Percentiles rank a stretch among this genome's conserved stretches.
phyloP scores from a whole-genome alignment of 2,329 filamentous ascomycete species.

The Colletotrichum agaves region DNA sequence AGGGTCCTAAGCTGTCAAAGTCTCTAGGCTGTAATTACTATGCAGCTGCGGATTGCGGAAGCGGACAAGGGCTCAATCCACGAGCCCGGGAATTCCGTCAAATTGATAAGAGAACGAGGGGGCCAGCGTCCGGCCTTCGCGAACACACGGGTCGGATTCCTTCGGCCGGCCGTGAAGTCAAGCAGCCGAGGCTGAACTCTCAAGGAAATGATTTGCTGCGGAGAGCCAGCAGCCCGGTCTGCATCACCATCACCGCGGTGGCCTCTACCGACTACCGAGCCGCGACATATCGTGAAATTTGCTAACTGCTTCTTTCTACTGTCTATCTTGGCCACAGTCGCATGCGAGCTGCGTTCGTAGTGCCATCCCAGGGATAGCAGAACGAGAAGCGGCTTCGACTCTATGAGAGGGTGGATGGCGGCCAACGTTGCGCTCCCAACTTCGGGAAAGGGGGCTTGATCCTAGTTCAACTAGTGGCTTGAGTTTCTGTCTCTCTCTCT shows the following conservation, averaged over 20 bases:
- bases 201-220: neutral
- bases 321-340: neutral
- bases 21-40: constrained; percentile 1
- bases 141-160: constrained; percentile 2
- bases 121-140: constrained; percentile 5
- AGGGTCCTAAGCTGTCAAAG: constrained; percentile 29
- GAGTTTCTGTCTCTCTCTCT: neutral
- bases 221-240: neutral
- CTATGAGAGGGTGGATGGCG: neutral
- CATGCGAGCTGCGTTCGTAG: constrained; percentile 4
- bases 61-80: neutral
- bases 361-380: neutral
- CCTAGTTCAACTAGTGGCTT: constrained; percentile 18
- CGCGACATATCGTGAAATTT: neutral
- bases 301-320: neutral
- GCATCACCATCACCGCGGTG: neutral
- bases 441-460: constrained; percentile 9
- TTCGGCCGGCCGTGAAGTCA: neutral
- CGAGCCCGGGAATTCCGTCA: constrained; percentile 12
- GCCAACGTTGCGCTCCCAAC: constrained; percentile 11
- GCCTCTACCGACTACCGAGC: constrained; percentile 12
- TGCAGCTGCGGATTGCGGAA: neutral
- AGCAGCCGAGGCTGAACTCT: constrained; percentile 12
- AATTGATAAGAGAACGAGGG: constrained; percentile 6
- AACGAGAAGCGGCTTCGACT: neutral